These are phyloP conservation scores for Ramaria rubella DNA, from an alignment of 768 basidiomycete species.

Conservation along the genomic window DNA sequence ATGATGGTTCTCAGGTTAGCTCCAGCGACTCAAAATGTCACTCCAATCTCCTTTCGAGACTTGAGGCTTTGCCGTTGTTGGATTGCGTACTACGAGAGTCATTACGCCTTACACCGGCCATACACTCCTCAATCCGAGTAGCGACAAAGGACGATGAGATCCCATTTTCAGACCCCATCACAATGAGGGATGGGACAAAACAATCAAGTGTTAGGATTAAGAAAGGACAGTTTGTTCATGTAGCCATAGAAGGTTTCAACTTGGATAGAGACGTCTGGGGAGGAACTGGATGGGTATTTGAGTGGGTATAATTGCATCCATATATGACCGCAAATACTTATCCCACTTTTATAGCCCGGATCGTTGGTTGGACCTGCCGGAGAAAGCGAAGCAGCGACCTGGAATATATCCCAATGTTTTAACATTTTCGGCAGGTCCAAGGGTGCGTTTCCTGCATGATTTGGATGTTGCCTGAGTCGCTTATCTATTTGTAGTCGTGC, in stretches of 20 bases:
- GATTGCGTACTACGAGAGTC: slow-evolving; percentile 54
- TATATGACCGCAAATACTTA: not conserved
- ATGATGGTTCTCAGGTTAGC: not conserved
- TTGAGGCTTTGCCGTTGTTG: slow-evolving; percentile 48
- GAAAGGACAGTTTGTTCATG: slow-evolving; percentile 70
- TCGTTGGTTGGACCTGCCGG: slow-evolving; percentile 72
- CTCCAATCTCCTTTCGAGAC: slow-evolving; percentile 43
- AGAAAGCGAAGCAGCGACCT: slow-evolving; percentile 57
- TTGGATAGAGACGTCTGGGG: slow-evolving; percentile 77
- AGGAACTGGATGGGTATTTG: slow-evolving; percentile 72
- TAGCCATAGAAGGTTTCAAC: slow-evolving; percentile 76
- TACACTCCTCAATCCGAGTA: slow-evolving; percentile 75
- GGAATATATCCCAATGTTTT: slow-evolving; percentile 67
- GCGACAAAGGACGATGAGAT: slow-evolving; percentile 74
- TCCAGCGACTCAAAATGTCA: not conserved
- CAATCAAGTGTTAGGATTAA: slow-evolving; percentile 18
- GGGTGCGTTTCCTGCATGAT: slow-evolving; percentile 43
- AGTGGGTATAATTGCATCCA: slow-evolving; percentile 34
- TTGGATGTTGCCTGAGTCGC: slow-evolving; percentile 2
- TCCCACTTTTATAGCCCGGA: slow-evolving; percentile 50
- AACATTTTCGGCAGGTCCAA: slow-evolving; percentile 75
- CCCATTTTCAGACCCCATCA: slow-evolving; percentile 62
- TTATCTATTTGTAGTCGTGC: slow-evolving; percentile 50
- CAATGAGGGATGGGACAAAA: slow-evolving; percentile 36
- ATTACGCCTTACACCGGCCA: slow-evolving; percentile 48